phyloP scores from a whole-genome alignment of 441 rosid genomes.

The Biscutella auriculata region DNA sequence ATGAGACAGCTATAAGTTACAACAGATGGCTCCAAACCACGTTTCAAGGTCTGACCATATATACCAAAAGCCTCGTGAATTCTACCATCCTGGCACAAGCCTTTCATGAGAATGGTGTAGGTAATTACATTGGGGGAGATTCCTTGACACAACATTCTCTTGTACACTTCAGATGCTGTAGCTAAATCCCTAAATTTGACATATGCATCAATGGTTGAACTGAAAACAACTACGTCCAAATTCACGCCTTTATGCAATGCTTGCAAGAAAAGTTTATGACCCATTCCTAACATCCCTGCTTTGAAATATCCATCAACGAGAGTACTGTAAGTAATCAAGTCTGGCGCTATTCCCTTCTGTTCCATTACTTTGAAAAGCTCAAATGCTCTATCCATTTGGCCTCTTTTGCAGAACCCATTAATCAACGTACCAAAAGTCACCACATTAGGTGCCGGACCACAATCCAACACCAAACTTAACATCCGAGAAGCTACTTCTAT shows the following conservation, averaged over 20 bases:
- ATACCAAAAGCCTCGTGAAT: slow-evolving; percentile 28
- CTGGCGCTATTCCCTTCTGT: slow-evolving; percentile 22
- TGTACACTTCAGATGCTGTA: slow-evolving; percentile 17
- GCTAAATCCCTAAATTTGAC: slow-evolving; percentile 20
- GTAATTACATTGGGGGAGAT: slow-evolving; percentile 27
- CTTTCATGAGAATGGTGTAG: slow-evolving; percentile 30
- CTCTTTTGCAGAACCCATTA: slow-evolving; percentile 30
- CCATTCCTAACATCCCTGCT: slow-evolving; percentile 29
- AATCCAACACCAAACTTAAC: slow-evolving; percentile 19
- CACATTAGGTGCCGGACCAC: slow-evolving; percentile 36
- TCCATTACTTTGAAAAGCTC: slow-evolving; percentile 22
- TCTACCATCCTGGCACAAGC: slow-evolving; percentile 23
- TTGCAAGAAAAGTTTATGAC: slow-evolving; percentile 21
- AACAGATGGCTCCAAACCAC: slow-evolving; percentile 28
- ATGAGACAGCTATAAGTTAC: slow-evolving; percentile 34
- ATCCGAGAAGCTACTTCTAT: slow-evolving; percentile 19
- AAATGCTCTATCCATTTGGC: slow-evolving; percentile 30
- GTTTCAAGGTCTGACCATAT: slow-evolving; percentile 30
- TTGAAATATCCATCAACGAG: slow-evolving; percentile 31
- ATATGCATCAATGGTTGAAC: slow-evolving; percentile 26
- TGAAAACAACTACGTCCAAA: slow-evolving; percentile 29
- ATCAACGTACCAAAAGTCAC: slow-evolving; percentile 35
- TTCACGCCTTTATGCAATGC: slow-evolving; percentile 21
- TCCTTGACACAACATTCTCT: slow-evolving; percentile 25
- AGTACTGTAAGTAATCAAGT: slow-evolving; percentile 27